A percentile compares a stretch with the other conserved stretches of the same genome.
Conservation (phyloP, 2,329 filamentous ascomycete genomes). For the Phaeosphaeria sp. region DNA sequence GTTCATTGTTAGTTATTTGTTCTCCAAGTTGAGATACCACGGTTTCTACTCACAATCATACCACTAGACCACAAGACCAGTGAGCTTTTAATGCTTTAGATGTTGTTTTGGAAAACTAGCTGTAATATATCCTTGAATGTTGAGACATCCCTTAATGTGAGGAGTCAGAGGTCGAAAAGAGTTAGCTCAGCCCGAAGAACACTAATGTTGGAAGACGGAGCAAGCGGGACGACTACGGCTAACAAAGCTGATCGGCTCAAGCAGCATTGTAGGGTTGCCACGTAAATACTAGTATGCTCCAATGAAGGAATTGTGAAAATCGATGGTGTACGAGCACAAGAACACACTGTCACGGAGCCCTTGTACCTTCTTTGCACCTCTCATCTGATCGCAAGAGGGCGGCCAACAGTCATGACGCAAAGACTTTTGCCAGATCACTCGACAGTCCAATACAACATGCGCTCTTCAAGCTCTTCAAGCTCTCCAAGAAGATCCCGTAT, state of each 20-base stretch:
- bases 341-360: not conserved
- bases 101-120: not conserved
- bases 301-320: not conserved
- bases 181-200: not conserved
- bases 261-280: not conserved
- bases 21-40: not conserved
- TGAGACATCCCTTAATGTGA: not conserved
- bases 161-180: no score
- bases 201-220: not conserved
- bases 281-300: not conserved
- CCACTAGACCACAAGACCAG: slow-evolving; percentile 61
- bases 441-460: not conserved
- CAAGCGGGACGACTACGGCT: not conserved
- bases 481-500: no score
- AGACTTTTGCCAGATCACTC: not conserved
- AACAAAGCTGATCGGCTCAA: not conserved
- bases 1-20: not conserved
- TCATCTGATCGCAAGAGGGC: not conserved
- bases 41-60: slow-evolving; percentile 59
- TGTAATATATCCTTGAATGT: not conserved
- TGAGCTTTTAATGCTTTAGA: not conserved
- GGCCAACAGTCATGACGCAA: not conserved
- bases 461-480: not conserved
- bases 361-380: not conserved
- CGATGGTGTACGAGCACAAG: not conserved